Percentiles rank a stretch among this genome's conserved stretches.
Conservation (phyloP, 345 rosid species). For the Aquilaria sinensis region DNA sequence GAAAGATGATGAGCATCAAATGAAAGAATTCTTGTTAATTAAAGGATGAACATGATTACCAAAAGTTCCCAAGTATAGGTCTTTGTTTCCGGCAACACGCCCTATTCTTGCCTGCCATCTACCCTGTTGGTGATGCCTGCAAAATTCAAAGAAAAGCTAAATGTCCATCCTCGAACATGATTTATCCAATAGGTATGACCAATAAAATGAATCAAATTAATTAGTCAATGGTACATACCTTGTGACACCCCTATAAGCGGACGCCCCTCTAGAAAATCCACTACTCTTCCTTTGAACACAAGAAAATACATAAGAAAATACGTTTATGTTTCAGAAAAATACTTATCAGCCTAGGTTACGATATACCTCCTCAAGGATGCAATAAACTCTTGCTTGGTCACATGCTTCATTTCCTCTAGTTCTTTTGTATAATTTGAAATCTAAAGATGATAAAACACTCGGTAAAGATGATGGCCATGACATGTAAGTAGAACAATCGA, state of each 20-base stretch:
- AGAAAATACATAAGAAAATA: conserved; percentile 8
- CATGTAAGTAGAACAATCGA: neutral
- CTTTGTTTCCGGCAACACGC: conserved; percentile 96
- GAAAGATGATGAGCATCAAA: neutral
- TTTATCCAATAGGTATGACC: too few species aligned
- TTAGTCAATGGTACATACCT: conserved; percentile 32
- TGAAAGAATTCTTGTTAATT: too few species aligned
- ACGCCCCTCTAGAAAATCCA: conserved; percentile 97
- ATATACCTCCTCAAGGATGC: conserved; percentile 84
- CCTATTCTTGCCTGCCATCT: conserved; percentile 99
- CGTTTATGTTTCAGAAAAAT: conserved; percentile 3
- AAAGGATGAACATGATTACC: conserved; percentile 27
- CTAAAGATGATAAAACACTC: conserved; percentile 15
- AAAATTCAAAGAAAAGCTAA: neutral
- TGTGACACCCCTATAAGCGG: conserved; percentile 90
- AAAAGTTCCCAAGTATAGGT: conserved; percentile 90
- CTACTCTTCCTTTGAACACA: conserved; percentile 68
- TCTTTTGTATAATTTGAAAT: conserved; percentile 75
- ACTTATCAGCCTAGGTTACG: neutral
- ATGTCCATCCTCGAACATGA: too few species aligned
- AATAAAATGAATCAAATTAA: too few species aligned
- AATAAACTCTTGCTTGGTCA: conserved; percentile 92
- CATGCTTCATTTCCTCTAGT: conserved; percentile 93
- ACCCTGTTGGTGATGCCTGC: conserved; percentile 95
- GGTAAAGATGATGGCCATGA: neutral